Evolutionary conservation across 441 rosid genomes (phyloP), one percentile per base, ranked within the genome.

Genomic region (Populus hybrid): DNA sequence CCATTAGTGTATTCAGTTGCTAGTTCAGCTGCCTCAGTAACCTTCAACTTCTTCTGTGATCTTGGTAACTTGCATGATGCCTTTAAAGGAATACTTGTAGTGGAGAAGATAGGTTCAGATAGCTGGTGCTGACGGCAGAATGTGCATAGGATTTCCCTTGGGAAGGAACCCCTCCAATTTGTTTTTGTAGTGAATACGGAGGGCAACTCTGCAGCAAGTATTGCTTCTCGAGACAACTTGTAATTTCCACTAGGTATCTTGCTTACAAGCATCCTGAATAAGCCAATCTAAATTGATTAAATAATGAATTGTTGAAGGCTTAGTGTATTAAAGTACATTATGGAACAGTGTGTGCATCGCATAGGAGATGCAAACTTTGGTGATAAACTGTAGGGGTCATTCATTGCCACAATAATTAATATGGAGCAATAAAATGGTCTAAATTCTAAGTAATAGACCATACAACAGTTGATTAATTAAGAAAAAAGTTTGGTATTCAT

Each of bases 101-200:
- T 34, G 65, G 87, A 77, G 82, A 94, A 87, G 79, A 84, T 83
- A 10, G 99, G 99, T 79, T 96, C 99, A 77, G 93, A 86, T 67
- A 94, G 89, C 74, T 89, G 84, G 69, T 94, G 96, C 87, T 85
- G 93, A 81, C 93, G 95, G 88, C 99, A 96, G 83, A 96, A 93
- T 75, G 89, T 72, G 81, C 85, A 73, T 50, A 94, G 87, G 71
- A 92, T 86, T 81, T 96, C 99, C 87, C 88, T 90, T 8, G 99
- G 98, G 72, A 83, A 85, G 78, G 90, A 85, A 76, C 98, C 98
- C 79, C 91, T 91, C 99, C 99, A 96, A 74, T 91, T 91, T 78
- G 93, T 77, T 83, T 85, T 94, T 69, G 94, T 86, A 16, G 97
- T 93, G 81, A 84, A 93, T 42, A 84, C 78, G 36, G 68, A 32